Percentiles rank a stretch among this genome's conserved stretches.
Conservation (phyloP, 2,329 filamentous ascomycete species). For the Amauroascus verrucosus region DNA sequence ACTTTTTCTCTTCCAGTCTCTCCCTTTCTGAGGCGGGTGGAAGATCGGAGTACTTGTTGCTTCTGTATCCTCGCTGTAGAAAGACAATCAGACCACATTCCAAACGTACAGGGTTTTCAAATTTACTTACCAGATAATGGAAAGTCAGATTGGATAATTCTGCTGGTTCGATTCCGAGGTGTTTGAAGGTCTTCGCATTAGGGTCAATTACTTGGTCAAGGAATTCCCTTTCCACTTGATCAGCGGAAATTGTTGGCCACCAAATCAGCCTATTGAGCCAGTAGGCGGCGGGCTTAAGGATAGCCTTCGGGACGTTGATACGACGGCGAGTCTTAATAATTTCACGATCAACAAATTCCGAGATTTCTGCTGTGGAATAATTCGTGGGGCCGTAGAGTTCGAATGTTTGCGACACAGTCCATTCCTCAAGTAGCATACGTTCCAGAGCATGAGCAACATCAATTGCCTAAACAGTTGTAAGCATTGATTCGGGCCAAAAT, state of each 20-base stretch:
- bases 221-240: conserved; percentile 85
- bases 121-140: conserved; percentile 70
- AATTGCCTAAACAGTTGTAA: conserved; percentile 53
- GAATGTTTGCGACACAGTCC: conserved; percentile 77
- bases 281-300: conserved; percentile 65
- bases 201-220: conserved; percentile 86
- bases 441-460: conserved; percentile 86
- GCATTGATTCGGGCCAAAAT: neutral
- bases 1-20: conserved; percentile 91
- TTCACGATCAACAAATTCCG: conserved; percentile 78
- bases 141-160: conserved; percentile 82
- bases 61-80: conserved; percentile 74
- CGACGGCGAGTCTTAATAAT: conserved; percentile 83
- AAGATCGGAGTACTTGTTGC: conserved; percentile 79
- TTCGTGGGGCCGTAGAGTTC: conserved; percentile 91
- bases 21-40: conserved; percentile 92
- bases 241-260: conserved; percentile 75
- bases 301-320: conserved; percentile 74
- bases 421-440: conserved; percentile 82
- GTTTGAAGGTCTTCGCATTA: conserved; percentile 87
- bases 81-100: conserved; percentile 15
- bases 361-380: conserved; percentile 81
- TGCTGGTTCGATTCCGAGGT: conserved; percentile 78
- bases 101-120: neutral
- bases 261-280: conserved; percentile 73